Evolutionary conservation across 1,139 yeast species (phyloP).

Genomic region (Debaryomyces coudertii): DNA sequence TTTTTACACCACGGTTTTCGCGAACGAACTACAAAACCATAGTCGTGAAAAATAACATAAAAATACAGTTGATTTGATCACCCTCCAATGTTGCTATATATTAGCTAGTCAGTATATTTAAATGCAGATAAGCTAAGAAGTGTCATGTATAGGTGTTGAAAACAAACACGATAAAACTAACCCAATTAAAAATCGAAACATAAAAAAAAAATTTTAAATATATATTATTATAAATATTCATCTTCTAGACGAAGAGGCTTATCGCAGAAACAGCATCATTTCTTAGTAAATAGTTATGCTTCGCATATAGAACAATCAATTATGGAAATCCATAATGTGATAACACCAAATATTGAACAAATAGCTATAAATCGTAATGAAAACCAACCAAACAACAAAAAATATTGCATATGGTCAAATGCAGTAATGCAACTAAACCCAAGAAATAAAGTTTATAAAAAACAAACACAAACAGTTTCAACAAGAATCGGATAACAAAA

Average conservation of each 20-base stretch:
- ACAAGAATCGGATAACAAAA: conserved; percentile 1
- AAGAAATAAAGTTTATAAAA: conserved; percentile 2
- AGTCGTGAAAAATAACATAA: not conserved
- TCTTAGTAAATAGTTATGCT: not conserved
- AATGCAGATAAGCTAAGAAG: conserved; percentile 1
- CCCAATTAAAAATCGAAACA: conserved; percentile 3
- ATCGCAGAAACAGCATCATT: conserved; percentile 1
- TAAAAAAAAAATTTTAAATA: conserved; percentile 5
- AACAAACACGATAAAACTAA: conserved; percentile 3
- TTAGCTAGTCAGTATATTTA: not conserved
- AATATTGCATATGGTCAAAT: not conserved
- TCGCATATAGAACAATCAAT: not conserved
- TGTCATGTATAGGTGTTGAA: conserved; percentile 2
- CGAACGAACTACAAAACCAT: not conserved
- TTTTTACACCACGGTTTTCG: too few relatives aligned
- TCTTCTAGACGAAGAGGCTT: conserved; percentile 5
- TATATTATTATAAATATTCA: not conserved
- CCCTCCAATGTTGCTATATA: not conserved
- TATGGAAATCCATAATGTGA: not conserved
- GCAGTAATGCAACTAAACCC: not conserved
- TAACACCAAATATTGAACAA: not conserved
- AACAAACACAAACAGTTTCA: not conserved
- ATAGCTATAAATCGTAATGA: not conserved
- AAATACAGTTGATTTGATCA: not conserved
- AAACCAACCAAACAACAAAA: not conserved